These are phyloP conservation scores for Chlorencoelia australis DNA, from an alignment of 2,329 filamentous ascomycete species.

Conservation along the genomic window DNA sequence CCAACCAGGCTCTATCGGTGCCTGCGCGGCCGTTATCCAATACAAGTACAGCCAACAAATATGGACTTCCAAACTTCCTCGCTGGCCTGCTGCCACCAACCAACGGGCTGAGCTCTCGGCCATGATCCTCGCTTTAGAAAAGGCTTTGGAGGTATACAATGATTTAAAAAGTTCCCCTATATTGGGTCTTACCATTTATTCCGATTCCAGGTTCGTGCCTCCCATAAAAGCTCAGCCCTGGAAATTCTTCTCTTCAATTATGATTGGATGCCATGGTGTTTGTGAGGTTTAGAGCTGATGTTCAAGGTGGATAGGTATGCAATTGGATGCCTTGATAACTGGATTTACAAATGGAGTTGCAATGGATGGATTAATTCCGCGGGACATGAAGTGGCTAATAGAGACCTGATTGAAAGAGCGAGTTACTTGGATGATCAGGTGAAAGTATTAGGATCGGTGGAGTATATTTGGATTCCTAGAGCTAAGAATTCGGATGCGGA, in stretches of 20 bases:
- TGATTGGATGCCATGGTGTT: too few relatives aligned
- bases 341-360: slow-evolving; percentile 25
- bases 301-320: too few relatives aligned
- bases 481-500: slow-evolving; percentile 27
- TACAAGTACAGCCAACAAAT: neutral
- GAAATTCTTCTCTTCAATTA: too few relatives aligned
- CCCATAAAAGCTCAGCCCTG: too few relatives aligned
- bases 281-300: too few relatives aligned
- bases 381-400: slow-evolving; percentile 27
- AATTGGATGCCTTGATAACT: slow-evolving; percentile 26
- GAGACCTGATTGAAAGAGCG: slow-evolving; percentile 28
- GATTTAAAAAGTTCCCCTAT: slow-evolving; percentile 13
- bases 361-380: slow-evolving; percentile 28
- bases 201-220: slow-evolving; percentile 31
- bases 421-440: slow-evolving; percentile 21
- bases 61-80: slow-evolving; percentile 3
- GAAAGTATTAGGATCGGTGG: slow-evolving; percentile 21
- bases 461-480: slow-evolving; percentile 28
- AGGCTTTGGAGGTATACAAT: slow-evolving; percentile 30
- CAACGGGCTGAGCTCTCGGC: slow-evolving; percentile 30
- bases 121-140: slow-evolving; percentile 37
- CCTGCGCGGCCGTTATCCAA: slow-evolving; percentile 25
- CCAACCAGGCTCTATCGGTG: slow-evolving; percentile 18
- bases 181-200: slow-evolving; percentile 25
- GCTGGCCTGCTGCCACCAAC: slow-evolving; percentile 22